Base-by-base conservation (phyloP, 768 basidiomycete genomes). In the Phylloporus sp. region DNA sequence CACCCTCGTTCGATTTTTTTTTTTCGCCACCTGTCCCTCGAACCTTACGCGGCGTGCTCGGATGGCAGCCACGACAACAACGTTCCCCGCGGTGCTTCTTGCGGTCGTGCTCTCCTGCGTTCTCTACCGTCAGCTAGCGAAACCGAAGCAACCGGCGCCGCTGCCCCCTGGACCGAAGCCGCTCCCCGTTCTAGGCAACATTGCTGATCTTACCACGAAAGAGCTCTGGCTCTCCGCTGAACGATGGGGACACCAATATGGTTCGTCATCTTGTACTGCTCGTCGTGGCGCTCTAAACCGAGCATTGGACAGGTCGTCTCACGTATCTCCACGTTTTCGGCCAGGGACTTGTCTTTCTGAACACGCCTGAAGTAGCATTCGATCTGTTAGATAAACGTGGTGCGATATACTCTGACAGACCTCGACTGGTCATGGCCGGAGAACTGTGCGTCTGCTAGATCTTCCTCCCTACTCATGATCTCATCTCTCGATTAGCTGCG, bases 401-500 rank as follows among this genome's bases (percentile, higher is more conserved):
- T 7, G 70, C 77, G 9, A 82, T 88, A 26, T 90, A 89, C 65
- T 83, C 87, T 8, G 88, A 89, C 70, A 86, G 85, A 64, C 85
- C 85, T 0, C 69, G 72, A 23, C 70, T 88, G 22, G 73, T 85
- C 39, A 89, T 91, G 88, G 73, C 71, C 13, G 81, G 83, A 22
- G 86, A 90, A 46, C 72, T 88, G 78, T 88, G 59, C 61, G 84
- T 80, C 23, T 41, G 4, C 2, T 15, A 28, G 6, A 16, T 18
- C 16, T 16, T 45, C 27, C 15, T 15, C 5, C 5, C 13, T 22
- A 2, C 16, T 5, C 32, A 10, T 29, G 36, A 52, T 55, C 50
- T 48, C 45, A 52, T 52, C 10, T 4, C 16, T 36, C 53, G 55
- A 58, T 56, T 53, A 74, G 71, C 16, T 70, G 84, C 59, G 83